Percentiles rank a stretch among this genome's conserved stretches.
Conservation (phyloP, 805 yeast genomes). For the Myxozyma vanderwaltii region DNA sequence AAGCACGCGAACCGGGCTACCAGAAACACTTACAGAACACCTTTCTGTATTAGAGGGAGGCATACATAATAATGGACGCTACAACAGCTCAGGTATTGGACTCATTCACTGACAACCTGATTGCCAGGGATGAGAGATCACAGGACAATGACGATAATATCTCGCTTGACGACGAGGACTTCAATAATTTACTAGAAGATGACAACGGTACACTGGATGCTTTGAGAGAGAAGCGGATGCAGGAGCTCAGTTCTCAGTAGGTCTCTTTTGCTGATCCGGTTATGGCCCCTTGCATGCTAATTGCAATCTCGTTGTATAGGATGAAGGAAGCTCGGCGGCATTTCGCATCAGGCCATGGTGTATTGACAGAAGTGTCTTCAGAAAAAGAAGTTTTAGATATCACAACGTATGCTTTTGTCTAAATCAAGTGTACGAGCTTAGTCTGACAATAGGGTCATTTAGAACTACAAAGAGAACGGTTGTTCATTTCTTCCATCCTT, state of each 20-base stretch:
- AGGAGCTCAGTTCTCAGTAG: constrained; percentile 53
- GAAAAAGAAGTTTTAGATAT: constrained; percentile 61
- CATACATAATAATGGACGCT: constrained; percentile 15
- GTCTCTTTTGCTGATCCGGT: background rate
- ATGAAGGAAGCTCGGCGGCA: constrained; percentile 45
- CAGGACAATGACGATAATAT: constrained; percentile 39
- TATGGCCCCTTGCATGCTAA: constrained; percentile 26
- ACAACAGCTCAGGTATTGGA: constrained; percentile 21
- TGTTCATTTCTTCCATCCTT: constrained; percentile 65
- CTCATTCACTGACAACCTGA: constrained; percentile 22
- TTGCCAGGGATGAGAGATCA: constrained; percentile 36
- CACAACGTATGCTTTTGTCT: constrained; percentile 44
- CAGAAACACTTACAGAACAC: background rate
- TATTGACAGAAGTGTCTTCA: constrained; percentile 41
- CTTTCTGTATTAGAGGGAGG: background rate
- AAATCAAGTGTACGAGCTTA: background rate
- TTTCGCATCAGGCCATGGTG: constrained; percentile 50
- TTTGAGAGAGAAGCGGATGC: constrained; percentile 66
- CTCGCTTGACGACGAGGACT: constrained; percentile 38
- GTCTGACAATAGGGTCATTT: background rate
- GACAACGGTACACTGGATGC: constrained; percentile 50
- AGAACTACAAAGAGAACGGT: constrained; percentile 47
- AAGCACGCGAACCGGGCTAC: no score
- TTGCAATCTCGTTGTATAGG: constrained; percentile 35
- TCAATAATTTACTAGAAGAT: constrained; percentile 46